phyloP scores from a whole-genome alignment of 1,284 basidiomycete species.

The Microbotryum violaceum region DNA sequence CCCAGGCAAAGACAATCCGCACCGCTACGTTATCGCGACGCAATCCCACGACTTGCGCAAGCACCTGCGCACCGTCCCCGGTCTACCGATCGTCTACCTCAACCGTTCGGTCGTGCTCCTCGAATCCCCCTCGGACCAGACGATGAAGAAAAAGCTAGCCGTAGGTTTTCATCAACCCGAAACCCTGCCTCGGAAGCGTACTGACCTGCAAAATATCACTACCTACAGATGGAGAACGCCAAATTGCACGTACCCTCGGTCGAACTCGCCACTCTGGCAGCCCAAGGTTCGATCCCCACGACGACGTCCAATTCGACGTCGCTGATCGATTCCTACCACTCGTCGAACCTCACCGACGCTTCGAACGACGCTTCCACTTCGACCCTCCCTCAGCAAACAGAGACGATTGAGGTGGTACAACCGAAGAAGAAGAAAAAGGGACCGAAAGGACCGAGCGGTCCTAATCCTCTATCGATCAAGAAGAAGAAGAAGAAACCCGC shows the following conservation, averaged over 20 bases:
- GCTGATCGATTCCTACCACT: conserved; percentile 38
- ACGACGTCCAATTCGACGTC: not conserved
- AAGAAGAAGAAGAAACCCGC: conserved; percentile 52
- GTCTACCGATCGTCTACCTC: conserved; percentile 76
- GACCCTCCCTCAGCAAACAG: not conserved
- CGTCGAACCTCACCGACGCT: conserved; percentile 44
- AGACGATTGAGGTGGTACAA: conserved; percentile 32
- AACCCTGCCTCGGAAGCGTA: too few species aligned
- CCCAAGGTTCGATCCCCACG: conserved; percentile 3
- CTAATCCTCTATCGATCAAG: conserved; percentile 87
- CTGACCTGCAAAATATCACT: too few species aligned
- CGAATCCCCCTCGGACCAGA: conserved; percentile 72
- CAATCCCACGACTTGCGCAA: conserved; percentile 63
- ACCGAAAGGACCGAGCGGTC: conserved; percentile 64
- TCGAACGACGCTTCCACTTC: conserved; percentile 41
- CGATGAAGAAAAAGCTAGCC: conserved; percentile 58
- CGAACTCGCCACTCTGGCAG: conserved; percentile 35
- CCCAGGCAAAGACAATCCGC: conserved; percentile 74
- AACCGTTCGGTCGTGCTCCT: conserved; percentile 84
- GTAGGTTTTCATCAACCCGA: conserved; percentile 43
- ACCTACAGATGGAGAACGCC: conserved; percentile 33
- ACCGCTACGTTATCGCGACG: conserved; percentile 78
- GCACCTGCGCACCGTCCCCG: conserved; percentile 62
- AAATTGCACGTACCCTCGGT: conserved; percentile 46
- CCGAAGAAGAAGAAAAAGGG: conserved; percentile 50